Percentiles rank a stretch among this genome's conserved stretches.
Conservation (phyloP, 2,329 filamentous ascomycete genomes). For the Phoma herbarum region DNA sequence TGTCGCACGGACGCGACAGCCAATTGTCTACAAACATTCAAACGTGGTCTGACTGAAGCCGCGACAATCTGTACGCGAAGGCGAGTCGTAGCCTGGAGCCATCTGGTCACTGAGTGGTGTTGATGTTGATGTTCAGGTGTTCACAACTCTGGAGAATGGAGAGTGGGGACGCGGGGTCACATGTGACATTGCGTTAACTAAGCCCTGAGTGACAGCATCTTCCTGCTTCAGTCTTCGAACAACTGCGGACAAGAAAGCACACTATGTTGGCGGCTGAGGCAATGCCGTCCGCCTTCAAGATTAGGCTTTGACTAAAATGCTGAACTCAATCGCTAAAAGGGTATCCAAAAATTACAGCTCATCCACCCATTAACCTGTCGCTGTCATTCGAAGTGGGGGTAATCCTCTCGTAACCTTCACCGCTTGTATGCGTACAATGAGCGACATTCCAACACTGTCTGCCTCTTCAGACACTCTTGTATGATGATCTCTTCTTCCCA, state of each 20-base stretch:
- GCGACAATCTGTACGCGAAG: slow-evolving; percentile 2
- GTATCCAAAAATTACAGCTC: slow-evolving; percentile 20
- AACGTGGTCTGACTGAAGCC: slow-evolving; percentile 3
- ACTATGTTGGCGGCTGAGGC: background rate
- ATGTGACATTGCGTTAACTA: slow-evolving; percentile 9
- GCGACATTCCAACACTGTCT: slow-evolving; percentile 51
- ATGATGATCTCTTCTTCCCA: slow-evolving; percentile 52
- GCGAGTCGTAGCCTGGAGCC: background rate
- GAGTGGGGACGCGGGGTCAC: slow-evolving; percentile 10
- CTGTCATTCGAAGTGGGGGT: background rate
- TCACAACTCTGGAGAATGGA: background rate
- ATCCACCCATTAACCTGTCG: background rate
- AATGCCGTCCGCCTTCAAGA: background rate
- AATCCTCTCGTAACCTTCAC: slow-evolving; percentile 1
- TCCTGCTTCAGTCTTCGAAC: background rate
- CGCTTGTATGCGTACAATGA: slow-evolving; percentile 49
- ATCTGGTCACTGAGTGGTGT: background rate
- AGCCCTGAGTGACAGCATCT: background rate
- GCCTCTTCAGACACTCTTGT: slow-evolving; percentile 46
- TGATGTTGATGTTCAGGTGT: background rate
- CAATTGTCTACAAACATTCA: slow-evolving; percentile 12
- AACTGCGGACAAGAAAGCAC: background rate
- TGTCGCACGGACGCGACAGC: slow-evolving; percentile 22
- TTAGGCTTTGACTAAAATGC: background rate
- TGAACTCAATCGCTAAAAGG: slow-evolving; percentile 6